Conservation (phyloP, 306 rosid genomes). For the Rosa chinensis region DNA sequence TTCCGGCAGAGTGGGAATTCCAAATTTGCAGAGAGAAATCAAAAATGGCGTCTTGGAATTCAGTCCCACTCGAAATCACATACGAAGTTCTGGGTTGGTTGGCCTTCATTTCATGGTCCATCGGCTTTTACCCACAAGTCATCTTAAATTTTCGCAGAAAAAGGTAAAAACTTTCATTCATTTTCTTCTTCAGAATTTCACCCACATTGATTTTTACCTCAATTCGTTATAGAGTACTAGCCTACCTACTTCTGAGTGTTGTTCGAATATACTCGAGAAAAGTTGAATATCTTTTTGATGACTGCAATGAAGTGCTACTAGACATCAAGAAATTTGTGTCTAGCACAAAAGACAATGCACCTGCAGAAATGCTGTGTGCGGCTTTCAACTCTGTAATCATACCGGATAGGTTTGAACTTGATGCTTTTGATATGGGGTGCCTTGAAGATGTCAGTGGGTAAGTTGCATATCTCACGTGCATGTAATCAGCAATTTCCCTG, state of each 20-base stretch:
- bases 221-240: conserved; percentile 48
- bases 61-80: conserved; percentile 49
- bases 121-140: conserved; percentile 76
- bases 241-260: conserved; percentile 82
- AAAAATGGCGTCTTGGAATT: conserved; percentile 75
- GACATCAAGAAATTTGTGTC: conserved; percentile 51
- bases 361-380: conserved; percentile 32
- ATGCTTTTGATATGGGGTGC: conserved; percentile 62
- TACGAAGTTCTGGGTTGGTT: conserved; percentile 73
- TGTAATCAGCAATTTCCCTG: conserved; percentile 15
- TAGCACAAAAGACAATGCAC: conserved; percentile 29
- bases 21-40: neutral
- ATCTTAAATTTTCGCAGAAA: conserved; percentile 67
- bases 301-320: conserved; percentile 54
- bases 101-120: conserved; percentile 67
- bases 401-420: conserved; percentile 71
- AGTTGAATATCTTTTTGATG: conserved; percentile 60
- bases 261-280: conserved; percentile 76
- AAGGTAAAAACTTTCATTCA: conserved; percentile 37
- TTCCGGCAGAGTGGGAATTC: neutral
- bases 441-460: conserved; percentile 59
- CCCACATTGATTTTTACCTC: neutral
- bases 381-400: conserved; percentile 44
- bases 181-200: neutral
- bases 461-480: conserved; percentile 26